Conservation (phyloP, 2,329 filamentous ascomycete genomes). For the Fusarium armeniacum region DNA sequence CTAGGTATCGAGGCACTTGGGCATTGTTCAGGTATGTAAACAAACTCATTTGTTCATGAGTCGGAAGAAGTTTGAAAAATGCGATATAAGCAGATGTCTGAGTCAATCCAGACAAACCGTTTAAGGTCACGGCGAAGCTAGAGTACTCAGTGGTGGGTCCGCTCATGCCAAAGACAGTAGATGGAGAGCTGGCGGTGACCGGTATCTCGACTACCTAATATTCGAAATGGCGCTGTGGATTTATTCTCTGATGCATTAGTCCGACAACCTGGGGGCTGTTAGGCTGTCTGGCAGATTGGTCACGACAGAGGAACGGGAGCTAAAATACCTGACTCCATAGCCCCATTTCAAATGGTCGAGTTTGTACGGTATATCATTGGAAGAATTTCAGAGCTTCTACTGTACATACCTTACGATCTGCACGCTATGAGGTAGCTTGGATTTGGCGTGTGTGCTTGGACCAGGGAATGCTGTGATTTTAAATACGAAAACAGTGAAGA, state of each 20-base stretch:
- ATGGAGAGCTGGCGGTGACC: background rate
- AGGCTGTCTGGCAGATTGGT: background rate
- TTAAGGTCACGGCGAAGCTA: constrained; percentile 7
- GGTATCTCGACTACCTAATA: background rate
- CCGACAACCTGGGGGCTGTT: background rate
- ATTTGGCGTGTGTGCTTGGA: background rate
- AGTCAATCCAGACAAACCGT: constrained; percentile 19
- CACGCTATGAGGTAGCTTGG: constrained; percentile 1
- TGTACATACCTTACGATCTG: constrained; percentile 6
- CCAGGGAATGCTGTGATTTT: background rate
- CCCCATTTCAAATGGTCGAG: background rate
- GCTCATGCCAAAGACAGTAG: constrained; percentile 21
- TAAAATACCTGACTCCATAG: background rate
- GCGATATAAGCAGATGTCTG: background rate
- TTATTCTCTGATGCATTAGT: background rate
- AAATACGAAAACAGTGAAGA: background rate
- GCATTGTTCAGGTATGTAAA: background rate
- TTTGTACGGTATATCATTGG: constrained; percentile 23
- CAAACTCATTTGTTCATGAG: constrained; percentile 1
- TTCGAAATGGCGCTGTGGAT: background rate
- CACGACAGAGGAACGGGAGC: background rate
- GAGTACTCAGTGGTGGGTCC: constrained; percentile 15
- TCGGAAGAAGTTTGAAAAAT: background rate
- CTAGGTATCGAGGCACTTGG: background rate
- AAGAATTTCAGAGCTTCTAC: constrained; percentile 32